Conservation (phyloP, 176 grass and related monocot genomes). For the Urochloa ruziziensis region DNA sequence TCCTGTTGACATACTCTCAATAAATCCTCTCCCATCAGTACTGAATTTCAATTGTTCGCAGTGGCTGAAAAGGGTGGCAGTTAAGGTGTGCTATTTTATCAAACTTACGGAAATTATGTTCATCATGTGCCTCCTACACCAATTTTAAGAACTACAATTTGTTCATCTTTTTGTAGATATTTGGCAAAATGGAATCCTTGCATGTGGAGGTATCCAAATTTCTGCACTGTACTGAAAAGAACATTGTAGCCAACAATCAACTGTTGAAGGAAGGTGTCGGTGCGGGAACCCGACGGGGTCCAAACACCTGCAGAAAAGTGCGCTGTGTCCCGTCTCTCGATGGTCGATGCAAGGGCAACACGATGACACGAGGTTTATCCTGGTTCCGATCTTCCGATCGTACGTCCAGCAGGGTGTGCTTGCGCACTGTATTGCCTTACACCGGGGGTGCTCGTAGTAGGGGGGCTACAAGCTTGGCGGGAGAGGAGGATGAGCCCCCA, state of each 20-base stretch:
- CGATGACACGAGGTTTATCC: too few species aligned
- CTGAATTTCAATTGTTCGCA: constrained; percentile 66
- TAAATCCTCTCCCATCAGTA: constrained; percentile 65
- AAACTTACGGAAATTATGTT: constrained; percentile 17
- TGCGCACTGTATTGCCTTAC: too few species aligned
- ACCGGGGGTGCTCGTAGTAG: too few species aligned
- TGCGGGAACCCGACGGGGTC: too few species aligned
- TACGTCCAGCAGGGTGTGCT: too few species aligned
- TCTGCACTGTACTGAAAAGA: constrained; percentile 65
- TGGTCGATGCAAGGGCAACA: too few species aligned
- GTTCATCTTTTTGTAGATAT: constrained; percentile 59
- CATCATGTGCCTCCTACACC: constrained; percentile 10
- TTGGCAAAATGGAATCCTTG: constrained; percentile 57
- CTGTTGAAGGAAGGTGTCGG: constrained; percentile 56
- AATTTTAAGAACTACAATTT: constrained; percentile 7
- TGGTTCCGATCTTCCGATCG: too few species aligned
- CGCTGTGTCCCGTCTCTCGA: too few species aligned
- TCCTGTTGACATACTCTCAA: constrained; percentile 86
- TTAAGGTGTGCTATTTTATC: constrained; percentile 52
- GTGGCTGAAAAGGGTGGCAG: constrained; percentile 72
- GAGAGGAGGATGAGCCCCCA: too few species aligned
- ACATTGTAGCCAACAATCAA: constrained; percentile 47
- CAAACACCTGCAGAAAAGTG: too few species aligned
- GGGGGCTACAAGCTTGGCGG: too few species aligned
- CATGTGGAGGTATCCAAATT: constrained; percentile 72